phyloP scores from a whole-genome alignment of 2,329 filamentous ascomycete genomes.

The Microdochium paspali region DNA sequence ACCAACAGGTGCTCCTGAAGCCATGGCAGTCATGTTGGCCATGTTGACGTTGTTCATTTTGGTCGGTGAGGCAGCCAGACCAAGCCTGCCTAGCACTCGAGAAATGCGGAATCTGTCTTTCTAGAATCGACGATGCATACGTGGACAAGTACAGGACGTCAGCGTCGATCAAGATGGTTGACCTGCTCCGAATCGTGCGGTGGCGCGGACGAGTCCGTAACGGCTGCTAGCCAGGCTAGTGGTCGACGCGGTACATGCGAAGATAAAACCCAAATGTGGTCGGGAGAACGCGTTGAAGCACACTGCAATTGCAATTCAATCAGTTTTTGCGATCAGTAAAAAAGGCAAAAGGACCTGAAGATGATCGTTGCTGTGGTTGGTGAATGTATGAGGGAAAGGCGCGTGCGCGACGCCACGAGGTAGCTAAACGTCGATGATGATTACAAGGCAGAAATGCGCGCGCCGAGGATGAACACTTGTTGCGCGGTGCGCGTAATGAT shows the following conservation, averaged over 20 bases:
- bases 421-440: background rate
- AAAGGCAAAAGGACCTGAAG: background rate
- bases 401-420: background rate
- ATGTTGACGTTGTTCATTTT: conserved; percentile 58
- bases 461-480: background rate
- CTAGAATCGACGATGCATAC: background rate
- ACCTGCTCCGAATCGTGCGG: background rate
- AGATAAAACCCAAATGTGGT: background rate
- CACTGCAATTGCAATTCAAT: background rate
- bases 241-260: background rate
- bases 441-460: background rate
- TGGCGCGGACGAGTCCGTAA: background rate
- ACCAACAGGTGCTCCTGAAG: conserved; percentile 52
- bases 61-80: conserved; percentile 24
- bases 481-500: background rate
- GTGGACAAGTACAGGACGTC: background rate
- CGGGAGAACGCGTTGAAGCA: background rate
- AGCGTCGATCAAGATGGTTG: background rate
- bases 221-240: background rate
- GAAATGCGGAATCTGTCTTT: background rate
- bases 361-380: background rate
- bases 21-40: conserved; percentile 60
- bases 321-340: background rate
- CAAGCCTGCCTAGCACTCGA: conserved; percentile 20
- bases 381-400: background rate